Conservation (phyloP, 2,329 filamentous ascomycete species). For the Zymoseptoria ardabiliae region DNA sequence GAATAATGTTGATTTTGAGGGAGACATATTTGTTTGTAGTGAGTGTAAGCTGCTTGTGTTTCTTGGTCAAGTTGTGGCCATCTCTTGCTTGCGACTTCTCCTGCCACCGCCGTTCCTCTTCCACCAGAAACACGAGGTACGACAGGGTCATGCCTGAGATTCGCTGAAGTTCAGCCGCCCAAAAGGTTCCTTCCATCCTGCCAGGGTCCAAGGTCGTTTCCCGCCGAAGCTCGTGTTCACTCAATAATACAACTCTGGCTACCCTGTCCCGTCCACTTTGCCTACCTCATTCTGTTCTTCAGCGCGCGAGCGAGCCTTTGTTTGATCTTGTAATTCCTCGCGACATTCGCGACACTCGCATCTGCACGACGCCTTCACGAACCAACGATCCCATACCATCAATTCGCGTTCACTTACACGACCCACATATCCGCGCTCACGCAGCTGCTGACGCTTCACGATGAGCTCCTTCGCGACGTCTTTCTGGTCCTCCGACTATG, state of each 20-base stretch:
- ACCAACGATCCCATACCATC: not conserved
- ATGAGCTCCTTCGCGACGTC: conserved; percentile 91
- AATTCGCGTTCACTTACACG: not conserved
- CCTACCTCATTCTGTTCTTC: not conserved
- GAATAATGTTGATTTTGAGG: not conserved
- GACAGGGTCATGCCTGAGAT: not conserved
- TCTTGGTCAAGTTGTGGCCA: not conserved
- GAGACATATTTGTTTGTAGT: not conserved
- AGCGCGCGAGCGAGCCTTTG: not conserved
- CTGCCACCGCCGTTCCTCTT: not conserved
- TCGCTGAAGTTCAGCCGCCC: not conserved
- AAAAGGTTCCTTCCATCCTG: not conserved
- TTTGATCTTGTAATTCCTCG: not conserved
- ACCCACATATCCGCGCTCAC: not conserved
- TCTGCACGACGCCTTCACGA: not conserved
- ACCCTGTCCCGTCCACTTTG: not conserved
- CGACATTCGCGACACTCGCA: too few relatives aligned
- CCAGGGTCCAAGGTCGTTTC: not conserved
- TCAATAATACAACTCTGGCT: not conserved
- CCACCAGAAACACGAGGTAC: not conserved
- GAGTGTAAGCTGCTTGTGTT: too few relatives aligned
- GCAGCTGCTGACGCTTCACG: conserved; percentile 14
- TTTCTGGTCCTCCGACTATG: conserved; percentile 98
- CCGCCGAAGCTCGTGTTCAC: not conserved
- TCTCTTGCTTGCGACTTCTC: not conserved